Evolutionary conservation across 2,329 filamentous ascomycete species (phyloP), one percentile per base, ranked within the genome.

Genomic region (Ascochyta clinopodiicola): DNA sequence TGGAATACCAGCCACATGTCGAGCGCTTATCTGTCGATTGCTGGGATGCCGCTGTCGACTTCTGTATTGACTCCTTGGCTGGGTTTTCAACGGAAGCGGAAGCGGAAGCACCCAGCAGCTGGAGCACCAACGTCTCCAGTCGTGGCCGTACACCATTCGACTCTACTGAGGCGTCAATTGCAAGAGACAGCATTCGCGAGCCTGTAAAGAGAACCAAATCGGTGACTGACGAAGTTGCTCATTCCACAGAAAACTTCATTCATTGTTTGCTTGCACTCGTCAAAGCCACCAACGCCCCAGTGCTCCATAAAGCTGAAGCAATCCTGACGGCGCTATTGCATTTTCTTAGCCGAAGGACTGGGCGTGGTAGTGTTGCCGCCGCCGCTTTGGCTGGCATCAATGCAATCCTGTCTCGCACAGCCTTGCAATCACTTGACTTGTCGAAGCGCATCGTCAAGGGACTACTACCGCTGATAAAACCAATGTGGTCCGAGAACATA

Each of bases 341-440:
- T 34, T 85, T 91, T 56, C 78, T 96, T 60, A 81, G 82, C 42
- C 79, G 84, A 40, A 85, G 82, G 60, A 79, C 87, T 37, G 85
- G 86, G 40, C 84, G 84, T 63, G 78, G 87, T 45, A 90, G 92
- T 64, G 87, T 89, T 67, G 78, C 88, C 48, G 88, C 89, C 67
- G 78, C 88, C 51, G 88, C 89, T 15, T 92, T 98, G 70, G 86
- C 86, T 38, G 83, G 88, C 38, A 80, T 97, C 67, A 96, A 96
- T 75, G 79, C 81, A 44, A 75, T 96, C 6, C 79, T 96, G 44
- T 78, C 82, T 35, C 83, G 82, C 52, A 84, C 86, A 2, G 82
- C 90, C 51, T 85, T 88, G 42, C 90, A 96, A 67, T 84, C 90
- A 57, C 81, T 88, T 13, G 74, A 80, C 0, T 80, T 92, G 47